These are phyloP conservation scores for Heimioporus sp. DNA, from an alignment of 768 basidiomycete species.

Conservation along the genomic window DNA sequence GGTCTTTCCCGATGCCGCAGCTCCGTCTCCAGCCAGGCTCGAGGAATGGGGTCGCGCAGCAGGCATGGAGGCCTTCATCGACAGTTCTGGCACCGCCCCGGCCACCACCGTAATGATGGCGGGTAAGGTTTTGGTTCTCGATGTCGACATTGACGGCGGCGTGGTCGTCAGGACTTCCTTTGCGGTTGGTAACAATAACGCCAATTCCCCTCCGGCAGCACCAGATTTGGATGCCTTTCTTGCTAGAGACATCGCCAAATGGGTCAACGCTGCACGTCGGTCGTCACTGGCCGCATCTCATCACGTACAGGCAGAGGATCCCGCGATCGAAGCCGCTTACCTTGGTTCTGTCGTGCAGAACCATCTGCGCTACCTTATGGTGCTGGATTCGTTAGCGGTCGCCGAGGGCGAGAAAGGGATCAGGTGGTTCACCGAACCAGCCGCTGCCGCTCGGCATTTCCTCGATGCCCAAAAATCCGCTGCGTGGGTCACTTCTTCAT, in stretches of 20 bases:
- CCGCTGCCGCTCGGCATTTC: slow-evolving; percentile 18
- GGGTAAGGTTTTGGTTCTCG: slow-evolving; percentile 79
- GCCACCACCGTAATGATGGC: slow-evolving; percentile 60
- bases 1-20: slow-evolving; percentile 29
- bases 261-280: slow-evolving; percentile 45
- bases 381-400: slow-evolving; percentile 63
- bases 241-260: slow-evolving; percentile 51
- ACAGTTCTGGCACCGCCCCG: slow-evolving; percentile 43
- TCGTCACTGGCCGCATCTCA: slow-evolving; percentile 19
- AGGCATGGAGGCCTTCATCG: slow-evolving; percentile 76
- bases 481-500: slow-evolving; percentile 11
- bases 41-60: slow-evolving; percentile 59
- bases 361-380: slow-evolving; percentile 66
- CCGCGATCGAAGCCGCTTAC: slow-evolving; percentile 46
- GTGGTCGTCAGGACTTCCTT: slow-evolving; percentile 71
- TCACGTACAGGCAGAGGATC: slow-evolving; percentile 44
- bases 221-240: slow-evolving; percentile 61
- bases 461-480: slow-evolving; percentile 14
- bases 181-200: slow-evolving; percentile 49
- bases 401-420: slow-evolving; percentile 59
- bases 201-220: slow-evolving; percentile 43
- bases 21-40: slow-evolving; percentile 38
- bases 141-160: slow-evolving; percentile 56
- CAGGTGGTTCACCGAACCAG: slow-evolving; percentile 67
- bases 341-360: slow-evolving; percentile 48